Evolutionary conservation across 2,329 filamentous ascomycete genomes (phyloP), one percentile per base, ranked within the genome.

Genomic region (Aspergillus arachidicola): DNA sequence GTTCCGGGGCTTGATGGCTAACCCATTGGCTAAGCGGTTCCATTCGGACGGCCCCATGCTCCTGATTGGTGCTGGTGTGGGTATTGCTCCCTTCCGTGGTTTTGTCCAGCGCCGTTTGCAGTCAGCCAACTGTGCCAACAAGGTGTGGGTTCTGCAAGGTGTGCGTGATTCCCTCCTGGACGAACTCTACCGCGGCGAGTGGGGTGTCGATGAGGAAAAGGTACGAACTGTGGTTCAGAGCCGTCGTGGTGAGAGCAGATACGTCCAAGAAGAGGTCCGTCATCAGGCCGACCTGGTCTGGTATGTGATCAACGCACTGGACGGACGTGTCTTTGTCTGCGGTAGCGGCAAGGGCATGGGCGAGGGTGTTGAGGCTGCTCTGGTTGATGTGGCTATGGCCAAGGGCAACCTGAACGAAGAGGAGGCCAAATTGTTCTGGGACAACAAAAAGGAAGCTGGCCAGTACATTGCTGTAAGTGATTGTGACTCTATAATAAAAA

Each of bases 1-100:
- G 92, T 99, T 99, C 86, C 93, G 96, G 73, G 95, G 95, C 0
- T 84, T 99, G 50, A 99, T 99, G 95, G 90, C 93, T 65, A 99
- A 99, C 77, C 95, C 95, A 0, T 86, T 99, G 1, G 95, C 94
- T 12, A 91, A 90, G 74, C 89, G 97, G 74, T 99, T 98, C 75
- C 90, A 93, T 58, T 89, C 91, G 3, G 94, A 99, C 76, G 95
- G 95, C 0, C 95, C 95, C 0, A 99, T 99, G 95, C 89, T 99
- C 43, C 86, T 99, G 56, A 97, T 99, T 71, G 95, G 95, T 36
- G 95, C 95, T 5, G 95, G 95, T 60, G 95, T 99, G 26, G 95
- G 95, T 67, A 94, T 99, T 78, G 95, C 95, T 12, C 95, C 95
- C 0, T 99, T 99, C 89, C 89, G 95, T 56, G 95, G 95, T 62